phyloP scores from a whole-genome alignment of 2,329 filamentous ascomycete species.

The Neospermospora avenae region DNA sequence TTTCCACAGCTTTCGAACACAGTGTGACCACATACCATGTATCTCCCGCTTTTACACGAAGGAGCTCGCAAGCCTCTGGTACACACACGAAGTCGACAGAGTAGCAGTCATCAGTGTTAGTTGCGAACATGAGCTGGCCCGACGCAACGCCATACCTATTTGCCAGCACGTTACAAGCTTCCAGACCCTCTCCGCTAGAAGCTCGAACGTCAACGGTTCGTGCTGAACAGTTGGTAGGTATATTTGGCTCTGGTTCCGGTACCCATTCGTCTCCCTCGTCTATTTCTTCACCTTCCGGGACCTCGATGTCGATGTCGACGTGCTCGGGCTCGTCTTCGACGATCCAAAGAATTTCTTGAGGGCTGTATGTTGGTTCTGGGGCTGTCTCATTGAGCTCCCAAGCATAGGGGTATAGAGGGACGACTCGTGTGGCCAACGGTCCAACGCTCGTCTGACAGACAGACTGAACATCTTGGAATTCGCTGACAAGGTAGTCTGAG shows the following conservation, averaged over 20 bases:
- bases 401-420: neutral
- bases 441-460: neutral
- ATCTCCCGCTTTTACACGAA: neutral
- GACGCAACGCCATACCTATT: neutral
- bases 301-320: neutral
- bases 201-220: neutral
- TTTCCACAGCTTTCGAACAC: neutral
- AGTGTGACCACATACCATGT: neutral
- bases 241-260: neutral
- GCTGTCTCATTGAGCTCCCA: neutral
- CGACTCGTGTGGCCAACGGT: neutral
- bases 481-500: neutral
- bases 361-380: neutral
- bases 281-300: neutral
- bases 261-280: neutral
- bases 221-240: neutral
- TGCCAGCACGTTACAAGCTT: neutral
- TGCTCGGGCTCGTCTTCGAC: neutral
- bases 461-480: neutral
- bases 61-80: neutral
- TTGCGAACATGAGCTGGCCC: neutral
- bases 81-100: neutral
- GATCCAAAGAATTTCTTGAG: neutral
- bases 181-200: neutral
- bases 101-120: neutral